A percentile compares a stretch with the other conserved stretches of the same genome.
phyloP scores from a whole-genome alignment of 257 asterid species.

The Solanum paucissectum region DNA sequence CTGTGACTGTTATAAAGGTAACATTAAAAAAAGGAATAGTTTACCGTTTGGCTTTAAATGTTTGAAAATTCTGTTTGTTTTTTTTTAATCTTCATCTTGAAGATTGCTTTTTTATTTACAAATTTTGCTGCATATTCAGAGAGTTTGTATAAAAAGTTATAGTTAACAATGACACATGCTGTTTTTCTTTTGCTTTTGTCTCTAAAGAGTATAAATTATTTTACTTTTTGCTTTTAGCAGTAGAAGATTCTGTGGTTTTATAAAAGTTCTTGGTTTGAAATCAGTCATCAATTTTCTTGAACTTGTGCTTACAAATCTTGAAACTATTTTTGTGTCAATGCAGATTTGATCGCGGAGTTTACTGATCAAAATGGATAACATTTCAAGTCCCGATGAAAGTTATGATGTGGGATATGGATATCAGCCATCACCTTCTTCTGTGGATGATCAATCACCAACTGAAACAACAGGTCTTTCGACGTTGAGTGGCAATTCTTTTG shows the following conservation, averaged over 20 bases:
- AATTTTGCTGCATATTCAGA: slow-evolving; percentile 27
- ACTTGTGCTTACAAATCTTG: not conserved
- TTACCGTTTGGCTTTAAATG: slow-evolving; percentile 19
- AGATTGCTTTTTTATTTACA: slow-evolving; percentile 2
- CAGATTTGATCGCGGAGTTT: slow-evolving; percentile 3
- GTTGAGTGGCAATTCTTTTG: slow-evolving; percentile 46
- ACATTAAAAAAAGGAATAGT: slow-evolving; percentile 1
- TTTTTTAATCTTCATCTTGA: not conserved
- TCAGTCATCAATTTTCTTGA: not conserved
- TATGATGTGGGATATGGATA: slow-evolving; percentile 35
- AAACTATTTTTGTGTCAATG: not conserved
- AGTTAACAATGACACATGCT: slow-evolving; percentile 20
- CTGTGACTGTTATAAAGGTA: slow-evolving; percentile 34
- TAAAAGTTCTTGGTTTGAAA: not conserved
- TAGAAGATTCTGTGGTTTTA: not conserved
- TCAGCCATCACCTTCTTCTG: slow-evolving; percentile 38
- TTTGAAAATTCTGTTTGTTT: not conserved
- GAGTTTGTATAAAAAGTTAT: slow-evolving; percentile 11
- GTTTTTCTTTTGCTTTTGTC: slow-evolving; percentile 15
- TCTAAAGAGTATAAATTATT: not conserved
- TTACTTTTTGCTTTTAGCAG: not conserved
- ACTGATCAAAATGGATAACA: slow-evolving; percentile 25
- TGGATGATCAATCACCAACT: slow-evolving; percentile 43
- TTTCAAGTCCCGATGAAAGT: slow-evolving; percentile 35
- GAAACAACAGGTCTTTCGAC: slow-evolving; percentile 35